A percentile compares a stretch with the other conserved stretches of the same genome.
Evolutionary conservation across 805 yeast species (phyloP).

Genomic region (Alloascoidea hylecoeti): DNA sequence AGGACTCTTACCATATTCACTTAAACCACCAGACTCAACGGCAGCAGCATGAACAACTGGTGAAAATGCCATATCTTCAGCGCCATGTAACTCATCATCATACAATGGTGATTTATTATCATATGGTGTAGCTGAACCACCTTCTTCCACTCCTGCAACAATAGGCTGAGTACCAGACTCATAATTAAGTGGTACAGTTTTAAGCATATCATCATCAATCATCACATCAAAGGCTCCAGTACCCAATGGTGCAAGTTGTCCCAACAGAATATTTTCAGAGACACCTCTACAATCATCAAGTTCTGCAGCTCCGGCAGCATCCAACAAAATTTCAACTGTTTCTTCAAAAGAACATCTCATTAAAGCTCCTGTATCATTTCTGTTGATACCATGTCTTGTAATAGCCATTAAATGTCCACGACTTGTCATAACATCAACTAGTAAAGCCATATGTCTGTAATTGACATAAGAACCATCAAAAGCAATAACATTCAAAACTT

Average conservation of each 20-base stretch:
- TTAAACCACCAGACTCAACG: conserved; percentile 74
- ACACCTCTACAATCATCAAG: conserved; percentile 97
- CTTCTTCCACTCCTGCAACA: conserved; percentile 14
- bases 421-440: conserved; percentile 97
- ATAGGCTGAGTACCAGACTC: not conserved
- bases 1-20: conserved; percentile 68
- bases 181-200: conserved; percentile 40
- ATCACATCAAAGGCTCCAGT: conserved; percentile 95
- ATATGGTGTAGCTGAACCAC: conserved; percentile 89
- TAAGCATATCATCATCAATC: conserved; percentile 81
- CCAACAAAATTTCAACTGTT: conserved; percentile 93
- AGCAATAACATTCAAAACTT: conserved; percentile 93
- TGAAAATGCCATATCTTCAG: conserved; percentile 77
- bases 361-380: conserved; percentile 97
- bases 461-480: conserved; percentile 99
- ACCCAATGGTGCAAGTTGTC: conserved; percentile 97
- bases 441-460: conserved; percentile 94
- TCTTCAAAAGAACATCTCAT: conserved; percentile 99
- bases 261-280: conserved; percentile 93
- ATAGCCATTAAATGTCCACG: conserved; percentile 98
- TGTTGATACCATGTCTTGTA: conserved; percentile 98
- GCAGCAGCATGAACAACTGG: conserved; percentile 84
- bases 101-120: conserved; percentile 50
- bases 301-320: conserved; percentile 97
- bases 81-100: conserved; percentile 46